phyloP scores from a whole-genome alignment of 2,329 filamentous ascomycete species.

The Exophiala oligosperma region DNA sequence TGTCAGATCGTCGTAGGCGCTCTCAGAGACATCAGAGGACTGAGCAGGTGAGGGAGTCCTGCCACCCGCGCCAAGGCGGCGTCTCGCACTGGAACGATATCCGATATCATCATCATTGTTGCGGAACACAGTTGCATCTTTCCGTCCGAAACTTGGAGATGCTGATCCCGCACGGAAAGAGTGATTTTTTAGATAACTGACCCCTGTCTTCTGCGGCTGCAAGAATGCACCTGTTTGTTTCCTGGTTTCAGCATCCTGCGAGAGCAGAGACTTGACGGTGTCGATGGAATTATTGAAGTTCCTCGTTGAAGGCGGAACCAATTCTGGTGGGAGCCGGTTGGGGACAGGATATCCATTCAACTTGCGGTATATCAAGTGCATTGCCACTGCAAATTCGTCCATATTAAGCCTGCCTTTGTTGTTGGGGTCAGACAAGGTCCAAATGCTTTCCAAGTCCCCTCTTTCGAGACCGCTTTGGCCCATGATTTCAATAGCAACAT shows the following conservation, averaged over 20 bases:
- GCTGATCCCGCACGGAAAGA: slow-evolving; percentile 74
- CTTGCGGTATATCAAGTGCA: slow-evolving; percentile 98
- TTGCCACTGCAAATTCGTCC: slow-evolving; percentile 96
- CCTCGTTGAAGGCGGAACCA: slow-evolving; percentile 90
- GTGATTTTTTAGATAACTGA: slow-evolving; percentile 94
- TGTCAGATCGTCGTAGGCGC: slow-evolving; percentile 75
- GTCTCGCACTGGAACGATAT: slow-evolving; percentile 90
- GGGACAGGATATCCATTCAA: slow-evolving; percentile 94
- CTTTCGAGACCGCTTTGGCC: slow-evolving; percentile 93
- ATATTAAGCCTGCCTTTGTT: slow-evolving; percentile 93
- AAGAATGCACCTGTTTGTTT: slow-evolving; percentile 88
- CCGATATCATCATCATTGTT: slow-evolving; percentile 93
- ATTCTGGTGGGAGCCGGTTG: slow-evolving; percentile 80
- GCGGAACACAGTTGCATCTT: slow-evolving; percentile 94
- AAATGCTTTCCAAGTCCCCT: slow-evolving; percentile 84
- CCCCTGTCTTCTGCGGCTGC: slow-evolving; percentile 93
- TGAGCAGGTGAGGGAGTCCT: slow-evolving; percentile 78
- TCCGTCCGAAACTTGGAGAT: slow-evolving; percentile 63
- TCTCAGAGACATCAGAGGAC: slow-evolving; percentile 62
- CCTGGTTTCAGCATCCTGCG: slow-evolving; percentile 82
- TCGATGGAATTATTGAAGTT: slow-evolving; percentile 93
- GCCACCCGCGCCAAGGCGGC: slow-evolving; percentile 69
- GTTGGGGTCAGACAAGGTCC: slow-evolving; percentile 90
- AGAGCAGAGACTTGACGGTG: slow-evolving; percentile 84
- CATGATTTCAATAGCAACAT: slow-evolving; percentile 94